Percentiles rank a stretch among this genome's conserved stretches.
phyloP scores from a whole-genome alignment of 2,329 filamentous ascomycete genomes.

The Ascomycota sp. region DNA sequence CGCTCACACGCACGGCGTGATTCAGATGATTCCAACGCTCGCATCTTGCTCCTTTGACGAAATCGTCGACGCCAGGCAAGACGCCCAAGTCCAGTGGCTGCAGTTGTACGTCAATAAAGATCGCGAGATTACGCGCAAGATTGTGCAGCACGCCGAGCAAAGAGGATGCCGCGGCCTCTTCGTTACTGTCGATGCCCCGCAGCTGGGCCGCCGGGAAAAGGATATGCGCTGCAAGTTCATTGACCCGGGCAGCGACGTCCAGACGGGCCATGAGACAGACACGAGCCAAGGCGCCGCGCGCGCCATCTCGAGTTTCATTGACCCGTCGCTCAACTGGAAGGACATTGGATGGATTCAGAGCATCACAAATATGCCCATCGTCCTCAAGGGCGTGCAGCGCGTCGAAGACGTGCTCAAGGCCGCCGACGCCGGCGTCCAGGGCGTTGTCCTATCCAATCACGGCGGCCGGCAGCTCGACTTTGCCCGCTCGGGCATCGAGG shows the following conservation, averaged over 20 bases:
- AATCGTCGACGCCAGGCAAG: slow-evolving; percentile 63
- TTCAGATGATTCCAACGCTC: slow-evolving; percentile 96
- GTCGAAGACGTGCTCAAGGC: slow-evolving; percentile 85
- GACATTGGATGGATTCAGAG: slow-evolving; percentile 82
- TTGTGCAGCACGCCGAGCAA: slow-evolving; percentile 75
- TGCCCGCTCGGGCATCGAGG: slow-evolving; percentile 68
- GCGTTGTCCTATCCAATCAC: slow-evolving; percentile 87
- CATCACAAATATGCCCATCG: slow-evolving; percentile 84
- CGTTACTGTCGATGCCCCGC: slow-evolving; percentile 93
- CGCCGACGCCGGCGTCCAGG: slow-evolving; percentile 61
- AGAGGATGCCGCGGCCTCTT: slow-evolving; percentile 89
- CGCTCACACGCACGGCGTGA: slow-evolving; percentile 63
- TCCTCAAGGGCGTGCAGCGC: slow-evolving; percentile 88
- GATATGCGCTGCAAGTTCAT: slow-evolving; percentile 90
- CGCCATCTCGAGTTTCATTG: slow-evolving; percentile 91
- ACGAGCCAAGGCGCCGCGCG: slow-evolving; percentile 78
- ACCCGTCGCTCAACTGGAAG: slow-evolving; percentile 78
- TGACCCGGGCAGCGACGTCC: slow-evolving; percentile 64
- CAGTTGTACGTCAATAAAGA: slow-evolving; percentile 97
- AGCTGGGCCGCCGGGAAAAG: slow-evolving; percentile 85
- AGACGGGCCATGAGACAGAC: slow-evolving; percentile 54
- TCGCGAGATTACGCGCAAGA: slow-evolving; percentile 67
- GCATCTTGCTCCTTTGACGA: slow-evolving; percentile 96
- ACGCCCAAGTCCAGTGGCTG: slow-evolving; percentile 79
- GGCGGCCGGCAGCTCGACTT: slow-evolving; percentile 87